Evolutionary conservation across 208 protist genomes (phyloP).

Genomic region (Trichomonas tenax): DNA sequence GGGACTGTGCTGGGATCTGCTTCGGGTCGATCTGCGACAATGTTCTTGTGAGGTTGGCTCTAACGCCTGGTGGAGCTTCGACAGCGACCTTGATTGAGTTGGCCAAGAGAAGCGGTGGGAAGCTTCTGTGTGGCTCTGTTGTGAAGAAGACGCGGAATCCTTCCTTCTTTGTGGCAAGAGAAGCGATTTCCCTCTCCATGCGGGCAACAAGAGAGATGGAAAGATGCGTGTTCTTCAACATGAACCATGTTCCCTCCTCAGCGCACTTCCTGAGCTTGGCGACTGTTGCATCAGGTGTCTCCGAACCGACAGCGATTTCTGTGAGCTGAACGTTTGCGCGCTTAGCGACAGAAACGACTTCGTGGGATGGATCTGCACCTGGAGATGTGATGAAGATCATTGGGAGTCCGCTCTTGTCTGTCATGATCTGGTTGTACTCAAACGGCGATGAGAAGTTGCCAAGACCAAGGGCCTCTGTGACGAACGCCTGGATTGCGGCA

Average conservation of each 20-base stretch:
- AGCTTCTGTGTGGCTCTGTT: constrained; percentile 71
- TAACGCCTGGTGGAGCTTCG: constrained; percentile 77
- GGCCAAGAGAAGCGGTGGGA: constrained; percentile 75
- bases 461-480: not conserved
- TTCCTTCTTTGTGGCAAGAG: not conserved
- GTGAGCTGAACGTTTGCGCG: constrained; percentile 57
- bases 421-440: not conserved
- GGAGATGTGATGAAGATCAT: constrained; percentile 76
- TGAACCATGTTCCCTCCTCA: constrained; percentile 17
- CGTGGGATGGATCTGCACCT: constrained; percentile 77
- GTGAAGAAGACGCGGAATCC: constrained; percentile 82
- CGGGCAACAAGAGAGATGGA: not conserved
- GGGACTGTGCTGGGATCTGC: not conserved
- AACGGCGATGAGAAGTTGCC: not conserved
- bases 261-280: not conserved
- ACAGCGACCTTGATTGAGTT: constrained; percentile 78
- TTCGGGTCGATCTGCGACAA: constrained; percentile 46
- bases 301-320: constrained; percentile 79
- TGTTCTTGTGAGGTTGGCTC: constrained; percentile 74
- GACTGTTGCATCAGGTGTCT: constrained; percentile 53
- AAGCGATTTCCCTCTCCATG: constrained; percentile 8
- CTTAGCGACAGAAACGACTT: constrained; percentile 62
- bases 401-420: constrained; percentile 33
- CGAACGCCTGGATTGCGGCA: not conserved
- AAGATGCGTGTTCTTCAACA: constrained; percentile 2